These are phyloP conservation scores for Apostasia shenzhenica DNA, from an alignment of 106 monocot species.

Conservation along the genomic window DNA sequence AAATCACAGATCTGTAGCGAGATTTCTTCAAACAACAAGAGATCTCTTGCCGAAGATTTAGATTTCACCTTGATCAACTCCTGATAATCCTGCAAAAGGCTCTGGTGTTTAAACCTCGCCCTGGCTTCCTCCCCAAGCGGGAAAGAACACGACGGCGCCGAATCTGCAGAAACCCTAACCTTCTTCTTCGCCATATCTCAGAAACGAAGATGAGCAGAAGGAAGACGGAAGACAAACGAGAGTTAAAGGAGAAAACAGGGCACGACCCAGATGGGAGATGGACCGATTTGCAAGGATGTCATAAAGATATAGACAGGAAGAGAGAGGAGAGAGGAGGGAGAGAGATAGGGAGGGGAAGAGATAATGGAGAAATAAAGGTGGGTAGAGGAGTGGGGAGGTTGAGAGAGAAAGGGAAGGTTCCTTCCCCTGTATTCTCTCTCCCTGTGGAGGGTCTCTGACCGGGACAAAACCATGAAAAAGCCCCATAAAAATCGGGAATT, in stretches of 20 bases:
- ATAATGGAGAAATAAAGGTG: conserved; percentile 25
- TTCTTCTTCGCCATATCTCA: conserved; percentile 1
- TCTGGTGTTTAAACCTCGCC: conserved; percentile 18
- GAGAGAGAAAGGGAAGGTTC: conserved; percentile 28
- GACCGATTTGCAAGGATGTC: conserved; percentile 6
- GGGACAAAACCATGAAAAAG: conserved; percentile 17
- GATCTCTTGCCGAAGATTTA: neutral
- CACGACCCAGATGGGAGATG: neutral
- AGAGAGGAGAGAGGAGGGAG: neutral
- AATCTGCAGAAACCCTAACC: neutral
- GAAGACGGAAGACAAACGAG: neutral
- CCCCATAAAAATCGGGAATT: conserved; percentile 7
- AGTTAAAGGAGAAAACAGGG: neutral
- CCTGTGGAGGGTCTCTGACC: conserved; percentile 12
- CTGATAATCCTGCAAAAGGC: conserved; percentile 30
- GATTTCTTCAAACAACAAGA: neutral
- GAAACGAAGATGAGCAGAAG: neutral
- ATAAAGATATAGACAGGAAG: conserved; percentile 12
- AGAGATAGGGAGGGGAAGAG: conserved; percentile 6
- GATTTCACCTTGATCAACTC: conserved; percentile 29
- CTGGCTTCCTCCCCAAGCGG: conserved; percentile 15
- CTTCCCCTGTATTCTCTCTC: conserved; percentile 15
- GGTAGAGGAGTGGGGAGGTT: conserved; percentile 10
- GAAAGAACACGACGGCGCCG: conserved; percentile 8
- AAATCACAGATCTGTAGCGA: neutral